phyloP scores from a whole-genome alignment of 176 grass and related monocot species.

The Hordeum marinum region DNA sequence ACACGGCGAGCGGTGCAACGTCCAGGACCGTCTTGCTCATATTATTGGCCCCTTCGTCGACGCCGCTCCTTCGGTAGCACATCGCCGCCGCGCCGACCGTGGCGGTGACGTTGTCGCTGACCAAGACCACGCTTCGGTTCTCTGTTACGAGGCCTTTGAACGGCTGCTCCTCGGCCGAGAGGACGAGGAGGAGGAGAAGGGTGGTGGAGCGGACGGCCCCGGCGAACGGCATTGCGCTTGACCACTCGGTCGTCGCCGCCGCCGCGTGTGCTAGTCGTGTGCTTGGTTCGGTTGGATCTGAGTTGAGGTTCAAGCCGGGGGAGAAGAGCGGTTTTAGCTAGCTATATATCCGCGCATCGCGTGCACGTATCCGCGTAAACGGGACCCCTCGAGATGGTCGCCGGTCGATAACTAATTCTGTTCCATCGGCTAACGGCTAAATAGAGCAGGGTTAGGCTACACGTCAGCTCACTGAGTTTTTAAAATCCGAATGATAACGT shows the following conservation, averaged over 20 bases:
- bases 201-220: not conserved
- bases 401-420: not conserved
- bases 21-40: not conserved
- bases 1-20: not conserved
- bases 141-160: not conserved
- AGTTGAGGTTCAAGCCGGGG: not conserved
- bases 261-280: not conserved
- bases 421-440: too few species aligned
- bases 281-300: not conserved
- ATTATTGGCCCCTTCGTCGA: not conserved
- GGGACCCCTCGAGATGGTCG: not conserved
- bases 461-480: too few species aligned
- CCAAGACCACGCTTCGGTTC: not conserved
- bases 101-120: not conserved
- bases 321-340: too few species aligned
- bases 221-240: not conserved
- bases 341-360: too few species aligned
- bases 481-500: too few species aligned
- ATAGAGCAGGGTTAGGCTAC: too few species aligned
- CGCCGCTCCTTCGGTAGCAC: not conserved
- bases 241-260: not conserved
- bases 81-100: not conserved
- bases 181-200: not conserved
- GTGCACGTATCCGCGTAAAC: not conserved
- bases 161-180: not conserved